Percentiles rank a stretch among this genome's conserved stretches.
phyloP scores from a whole-genome alignment of 805 yeast species.

The Aciculoconidium aculeatum region DNA sequence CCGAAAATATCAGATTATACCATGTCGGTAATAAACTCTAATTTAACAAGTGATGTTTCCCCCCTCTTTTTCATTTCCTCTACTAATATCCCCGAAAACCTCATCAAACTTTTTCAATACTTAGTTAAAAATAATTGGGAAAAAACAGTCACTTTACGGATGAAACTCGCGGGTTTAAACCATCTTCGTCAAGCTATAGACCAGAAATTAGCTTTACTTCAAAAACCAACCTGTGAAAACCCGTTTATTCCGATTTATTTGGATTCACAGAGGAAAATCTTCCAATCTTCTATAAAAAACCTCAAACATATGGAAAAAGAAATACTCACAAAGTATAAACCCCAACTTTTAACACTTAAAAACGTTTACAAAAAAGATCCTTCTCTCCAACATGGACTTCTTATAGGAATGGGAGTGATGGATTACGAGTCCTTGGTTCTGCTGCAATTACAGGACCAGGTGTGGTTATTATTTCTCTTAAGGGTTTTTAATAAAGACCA shows the following conservation, averaged over 20 bases:
- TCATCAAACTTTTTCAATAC: constrained; percentile 50
- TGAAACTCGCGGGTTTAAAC: constrained; percentile 55
- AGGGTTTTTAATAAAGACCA: constrained; percentile 45
- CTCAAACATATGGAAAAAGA: constrained; percentile 42
- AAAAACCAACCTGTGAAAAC: constrained; percentile 8
- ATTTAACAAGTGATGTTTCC: constrained; percentile 3
- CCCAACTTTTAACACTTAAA: constrained; percentile 48
- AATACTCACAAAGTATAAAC: constrained; percentile 39
- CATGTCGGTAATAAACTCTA: constrained; percentile 22
- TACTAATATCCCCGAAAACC: constrained; percentile 33
- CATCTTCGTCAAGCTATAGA: constrained; percentile 47
- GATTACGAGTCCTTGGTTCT: constrained; percentile 46
- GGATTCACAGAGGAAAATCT: constrained; percentile 43
- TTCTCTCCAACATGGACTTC: constrained; percentile 46
- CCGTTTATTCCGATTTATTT: constrained; percentile 27
- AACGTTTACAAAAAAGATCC: constrained; percentile 51
- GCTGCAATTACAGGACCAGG: constrained; percentile 49
- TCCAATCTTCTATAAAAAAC: constrained; percentile 39
- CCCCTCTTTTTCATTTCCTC: constrained; percentile 33
- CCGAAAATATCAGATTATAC: constrained; percentile 35
- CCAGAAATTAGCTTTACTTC: constrained; percentile 36
- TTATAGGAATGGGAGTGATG: constrained; percentile 51
- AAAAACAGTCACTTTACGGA: constrained; percentile 30
- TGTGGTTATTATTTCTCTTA: constrained; percentile 57
- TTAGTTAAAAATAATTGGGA: constrained; percentile 50